Evolutionary conservation across 352 stramenopile species (phyloP).

Genomic region (Blastocystis hominis): DNA sequence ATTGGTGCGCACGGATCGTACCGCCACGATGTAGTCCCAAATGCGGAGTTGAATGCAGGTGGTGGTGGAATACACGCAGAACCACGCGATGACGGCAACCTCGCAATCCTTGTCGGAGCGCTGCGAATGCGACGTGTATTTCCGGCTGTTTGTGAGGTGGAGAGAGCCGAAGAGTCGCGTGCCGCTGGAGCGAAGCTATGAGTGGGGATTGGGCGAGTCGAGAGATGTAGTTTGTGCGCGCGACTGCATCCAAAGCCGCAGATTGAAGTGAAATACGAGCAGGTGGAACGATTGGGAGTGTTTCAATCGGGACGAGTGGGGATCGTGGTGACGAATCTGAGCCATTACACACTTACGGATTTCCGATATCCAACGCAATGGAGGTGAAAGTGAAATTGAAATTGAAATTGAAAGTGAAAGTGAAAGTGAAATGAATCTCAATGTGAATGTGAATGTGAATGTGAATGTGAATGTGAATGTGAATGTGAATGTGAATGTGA

Average conservation of each 20-base stretch:
- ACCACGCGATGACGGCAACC: background rate
- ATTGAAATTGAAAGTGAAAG: too few relatives aligned
- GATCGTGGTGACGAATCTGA: background rate
- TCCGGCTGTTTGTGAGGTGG: background rate
- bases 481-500: too few relatives aligned
- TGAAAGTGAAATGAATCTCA: too few relatives aligned
- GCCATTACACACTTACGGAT: background rate
- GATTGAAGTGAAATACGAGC: background rate
- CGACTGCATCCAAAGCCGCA: slow-evolving; percentile 7
- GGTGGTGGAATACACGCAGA: background rate
- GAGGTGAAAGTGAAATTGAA: too few relatives aligned
- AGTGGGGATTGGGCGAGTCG: background rate
- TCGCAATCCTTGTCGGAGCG: background rate
- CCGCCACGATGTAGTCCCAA: background rate
- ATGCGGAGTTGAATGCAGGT: background rate
- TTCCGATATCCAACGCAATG: slow-evolving; percentile 4
- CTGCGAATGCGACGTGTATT: slow-evolving; percentile 19
- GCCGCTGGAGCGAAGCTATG: background rate
- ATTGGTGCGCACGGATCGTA: too few relatives aligned
- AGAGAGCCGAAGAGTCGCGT: background rate
- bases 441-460: too few relatives aligned
- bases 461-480: too few relatives aligned
- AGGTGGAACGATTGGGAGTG: background rate
- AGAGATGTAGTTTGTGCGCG: background rate
- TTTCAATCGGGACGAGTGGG: background rate